Base-by-base conservation (phyloP, 371 early-diverging fungal species). In the Mortierella sp. region DNA sequence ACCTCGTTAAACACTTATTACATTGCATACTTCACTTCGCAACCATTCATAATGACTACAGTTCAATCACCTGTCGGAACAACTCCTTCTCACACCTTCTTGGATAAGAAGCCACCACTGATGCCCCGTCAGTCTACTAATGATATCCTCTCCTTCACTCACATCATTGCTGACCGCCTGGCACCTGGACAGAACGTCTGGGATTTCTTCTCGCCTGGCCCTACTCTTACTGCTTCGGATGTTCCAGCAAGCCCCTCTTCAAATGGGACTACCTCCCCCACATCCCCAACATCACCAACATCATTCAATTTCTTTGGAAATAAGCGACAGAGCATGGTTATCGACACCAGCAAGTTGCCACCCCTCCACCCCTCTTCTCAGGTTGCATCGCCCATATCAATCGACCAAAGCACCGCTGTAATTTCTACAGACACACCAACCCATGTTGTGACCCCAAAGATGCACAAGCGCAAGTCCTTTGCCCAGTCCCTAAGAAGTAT, bases 81-180 rank as follows among this genome's bases (percentile, higher is more conserved):
- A 12, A 66, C 7, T 4, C 81, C 79, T 15, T 60, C 65, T 19
- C 80, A 80, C 26, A 75, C 75, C 42, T 80, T 80, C 62, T 31
- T 75, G 64, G 72, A 71, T 53, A 75, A 80, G 59, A 80, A 71
- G 19, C 75, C 75, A 10, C 81, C 75, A 4, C 49, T 80, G 53
- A 40, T 80, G n/a, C 81, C 81, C 2, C 75, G 81, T 9, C 81
- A 80, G 62, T 80, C 81, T 12, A 80, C 81, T 10, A 72, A 61
- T 54, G 81, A 80, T 62, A 62, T 80, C 47, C 71, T 80, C 32
- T 80, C 81, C 37, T 80, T 80, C 69, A 80, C 81, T 13, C 81
- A 68, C 49, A 80, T 80, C 75, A 80, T 80, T 35, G 61, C 75
- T 43, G 64, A 80, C 55, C 67, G 81, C 28, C 65, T 80, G 15